Conservation (phyloP, 1,139 yeast genomes). For the Blastobotrys arbuscula region DNA sequence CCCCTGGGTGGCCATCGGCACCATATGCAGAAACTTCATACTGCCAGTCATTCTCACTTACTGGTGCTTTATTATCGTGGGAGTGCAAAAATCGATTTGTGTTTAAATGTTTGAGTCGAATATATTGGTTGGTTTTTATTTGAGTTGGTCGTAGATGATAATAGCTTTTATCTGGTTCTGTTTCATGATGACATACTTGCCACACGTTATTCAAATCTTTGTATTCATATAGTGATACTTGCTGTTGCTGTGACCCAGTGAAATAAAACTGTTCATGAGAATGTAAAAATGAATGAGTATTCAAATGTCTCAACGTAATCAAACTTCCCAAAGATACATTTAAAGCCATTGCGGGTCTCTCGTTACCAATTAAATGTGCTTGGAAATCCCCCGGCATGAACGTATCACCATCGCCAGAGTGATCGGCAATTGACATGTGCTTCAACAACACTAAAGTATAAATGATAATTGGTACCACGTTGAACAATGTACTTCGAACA, state of each 20-base stretch:
- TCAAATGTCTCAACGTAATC: constrained; percentile 59
- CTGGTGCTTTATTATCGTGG: constrained; percentile 57
- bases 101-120: constrained; percentile 56
- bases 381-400: constrained; percentile 56
- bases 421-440: constrained; percentile 46
- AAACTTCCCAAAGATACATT: constrained; percentile 61
- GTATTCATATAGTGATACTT: constrained; percentile 56
- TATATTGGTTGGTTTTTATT: constrained; percentile 45
- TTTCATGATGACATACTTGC: constrained; percentile 46
- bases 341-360: constrained; percentile 39
- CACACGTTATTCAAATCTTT: constrained; percentile 59
- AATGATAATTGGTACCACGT: constrained; percentile 46
- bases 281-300: constrained; percentile 60
- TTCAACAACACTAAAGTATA: constrained; percentile 45
- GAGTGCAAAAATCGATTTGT: constrained; percentile 60
- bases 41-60: constrained; percentile 75
- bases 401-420: constrained; percentile 47
- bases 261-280: constrained; percentile 54
- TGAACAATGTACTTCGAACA: constrained; percentile 33
- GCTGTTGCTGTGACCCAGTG: constrained; percentile 57
- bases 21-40: constrained; percentile 67
- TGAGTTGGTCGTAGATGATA: constrained; percentile 9
- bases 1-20: constrained; percentile 35
- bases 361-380: constrained; percentile 43
- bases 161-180: constrained; percentile 10